Evolutionary conservation across 2,329 filamentous ascomycete species (phyloP), one percentile per base, ranked within the genome.

Genomic region (Mariannaea sp.): DNA sequence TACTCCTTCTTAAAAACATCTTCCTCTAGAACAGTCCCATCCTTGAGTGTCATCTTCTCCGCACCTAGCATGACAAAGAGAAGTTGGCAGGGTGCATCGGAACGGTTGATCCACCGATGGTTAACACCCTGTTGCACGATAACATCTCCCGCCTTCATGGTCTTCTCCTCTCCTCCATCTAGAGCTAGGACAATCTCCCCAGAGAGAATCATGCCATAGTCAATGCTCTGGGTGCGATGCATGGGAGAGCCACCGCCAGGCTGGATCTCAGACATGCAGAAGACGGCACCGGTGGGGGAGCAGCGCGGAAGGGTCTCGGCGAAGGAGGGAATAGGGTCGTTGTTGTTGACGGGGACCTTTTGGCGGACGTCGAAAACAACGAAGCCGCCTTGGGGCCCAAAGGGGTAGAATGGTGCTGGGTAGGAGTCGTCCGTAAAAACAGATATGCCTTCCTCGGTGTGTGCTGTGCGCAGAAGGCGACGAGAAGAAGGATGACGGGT

Each of bases 21-120:
- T 58, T 73, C 71, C 29, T 73, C 73, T 40, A 78, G 49, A 45
- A 53, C 65, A 30, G 57, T 66, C 9, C 75, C 75, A 56, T 73
- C 65, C 17, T 57, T 61, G 7, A 75, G 65, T 38, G 64, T 62
- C 42, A 79, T 62, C 62, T 73, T 72, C 40, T 77, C 68, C 13
- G 71, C 68, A 7, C 70, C 71, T 3, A 78, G 61, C 69, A 73
- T 70, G 32, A 78, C 70, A 47, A 69, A 73, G 35, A 75, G 59
- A 1, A 78, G 65, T 19, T 72, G 65, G 42, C 73, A 77, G 13
- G 68, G 55, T 39, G 71, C 68, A 2, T 66, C 56, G 0, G 68
- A 68, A 13, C 70, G 66, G 52, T 80, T 79, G 13, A 69, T 61
- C 75, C 77, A 80, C 9, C 65, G 62, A 61, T 80, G 78, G 49